phyloP scores from a whole-genome alignment of 148 eudicot genomes.

The Rhododendron mucronatum region DNA sequence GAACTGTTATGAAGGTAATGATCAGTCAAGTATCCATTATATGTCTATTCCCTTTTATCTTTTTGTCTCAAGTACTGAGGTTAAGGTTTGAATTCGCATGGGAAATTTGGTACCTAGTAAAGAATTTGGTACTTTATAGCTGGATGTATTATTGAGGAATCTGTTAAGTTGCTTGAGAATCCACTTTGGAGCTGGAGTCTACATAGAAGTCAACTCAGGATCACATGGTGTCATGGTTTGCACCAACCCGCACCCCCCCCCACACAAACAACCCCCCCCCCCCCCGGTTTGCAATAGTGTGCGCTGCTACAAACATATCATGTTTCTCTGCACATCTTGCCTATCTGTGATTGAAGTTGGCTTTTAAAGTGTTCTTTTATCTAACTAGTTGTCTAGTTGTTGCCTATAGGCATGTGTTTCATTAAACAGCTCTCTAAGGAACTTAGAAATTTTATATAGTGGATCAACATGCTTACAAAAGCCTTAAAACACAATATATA shows the following conservation, averaged over 20 bases:
- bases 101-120: neutral
- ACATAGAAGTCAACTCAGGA: neutral
- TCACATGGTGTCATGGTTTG: neutral
- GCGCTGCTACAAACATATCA: neutral
- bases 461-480: neutral
- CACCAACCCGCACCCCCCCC: too few species aligned
- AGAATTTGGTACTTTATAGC: neutral
- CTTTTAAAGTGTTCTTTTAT: neutral
- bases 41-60: neutral
- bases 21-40: neutral
- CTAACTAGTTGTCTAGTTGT: neutral
- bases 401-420: neutral
- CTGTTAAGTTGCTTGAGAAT: neutral
- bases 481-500: neutral
- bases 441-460: neutral
- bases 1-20: neutral
- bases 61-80: neutral
- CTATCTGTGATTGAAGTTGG: neutral
- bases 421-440: neutral
- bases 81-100: neutral
- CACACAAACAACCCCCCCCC: too few species aligned
- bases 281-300: neutral
- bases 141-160: neutral
- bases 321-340: neutral
- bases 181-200: constrained; percentile 2